Conservation (phyloP, 1,284 basidiomycete genomes). For the Fomitopsis pinicola region DNA sequence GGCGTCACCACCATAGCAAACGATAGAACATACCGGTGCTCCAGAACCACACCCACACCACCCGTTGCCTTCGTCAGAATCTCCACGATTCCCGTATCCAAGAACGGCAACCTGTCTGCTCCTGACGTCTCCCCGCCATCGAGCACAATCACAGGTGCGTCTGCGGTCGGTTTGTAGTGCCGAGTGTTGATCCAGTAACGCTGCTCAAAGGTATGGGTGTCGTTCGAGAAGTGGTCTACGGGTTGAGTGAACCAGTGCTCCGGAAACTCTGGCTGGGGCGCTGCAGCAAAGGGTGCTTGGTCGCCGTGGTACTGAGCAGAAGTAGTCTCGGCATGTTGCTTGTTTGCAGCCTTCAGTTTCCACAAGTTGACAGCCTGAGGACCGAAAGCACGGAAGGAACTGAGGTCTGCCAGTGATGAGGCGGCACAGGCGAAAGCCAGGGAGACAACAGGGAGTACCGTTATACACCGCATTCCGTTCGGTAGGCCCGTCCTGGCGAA, state of each 20-base stretch:
- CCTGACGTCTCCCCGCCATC: constrained; percentile 86
- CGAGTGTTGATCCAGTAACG: constrained; percentile 89
- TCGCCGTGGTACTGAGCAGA: too few species aligned
- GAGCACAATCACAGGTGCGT: constrained; percentile 76
- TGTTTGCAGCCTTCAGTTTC: constrained; percentile 26
- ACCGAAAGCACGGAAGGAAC: constrained; percentile 20
- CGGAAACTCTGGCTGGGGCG: constrained; percentile 38
- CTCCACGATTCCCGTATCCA: constrained; percentile 83
- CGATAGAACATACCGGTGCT: constrained; percentile 61
- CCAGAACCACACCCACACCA: constrained; percentile 85
- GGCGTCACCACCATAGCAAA: constrained; percentile 27
- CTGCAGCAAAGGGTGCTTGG: constrained; percentile 5
- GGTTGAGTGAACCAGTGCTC: constrained; percentile 79
- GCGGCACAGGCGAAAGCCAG: background rate
- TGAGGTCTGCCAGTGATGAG: background rate
- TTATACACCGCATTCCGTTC: background rate
- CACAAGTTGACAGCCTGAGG: constrained; percentile 41
- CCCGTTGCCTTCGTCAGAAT: constrained; percentile 81
- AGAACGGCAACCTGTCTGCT: constrained; percentile 62
- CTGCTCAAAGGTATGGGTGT: constrained; percentile 58
- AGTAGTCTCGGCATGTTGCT: background rate
- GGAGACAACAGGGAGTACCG: background rate
- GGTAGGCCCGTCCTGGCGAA: background rate
- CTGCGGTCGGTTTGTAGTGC: constrained; percentile 69
- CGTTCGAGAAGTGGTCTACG: constrained; percentile 70